phyloP scores from a whole-genome alignment of 805 yeast species.

The Wickerhamomyces tratensis region DNA sequence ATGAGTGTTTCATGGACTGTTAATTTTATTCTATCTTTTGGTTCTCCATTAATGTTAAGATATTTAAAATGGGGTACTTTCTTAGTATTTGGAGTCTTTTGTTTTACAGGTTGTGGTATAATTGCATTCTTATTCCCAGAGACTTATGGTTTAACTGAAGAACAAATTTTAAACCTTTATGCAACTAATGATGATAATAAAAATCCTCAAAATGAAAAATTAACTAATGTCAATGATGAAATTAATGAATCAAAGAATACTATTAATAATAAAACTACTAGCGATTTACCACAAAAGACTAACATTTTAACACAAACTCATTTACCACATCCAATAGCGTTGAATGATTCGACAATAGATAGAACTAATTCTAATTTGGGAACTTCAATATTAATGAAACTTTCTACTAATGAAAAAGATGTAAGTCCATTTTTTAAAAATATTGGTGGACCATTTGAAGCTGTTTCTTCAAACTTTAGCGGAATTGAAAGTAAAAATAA shows the following conservation, averaged over 20 bases:
- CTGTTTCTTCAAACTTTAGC: not conserved
- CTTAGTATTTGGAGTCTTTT: conserved; percentile 24
- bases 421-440: conserved; percentile 7
- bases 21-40: conserved; percentile 26
- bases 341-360: not conserved
- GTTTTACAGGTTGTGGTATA: conserved; percentile 22
- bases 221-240: no score
- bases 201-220: not conserved
- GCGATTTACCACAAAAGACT: no score
- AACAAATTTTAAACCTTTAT: conserved; percentile 18
- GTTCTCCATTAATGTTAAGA: conserved; percentile 30
- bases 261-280: no score
- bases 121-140: conserved; percentile 33
- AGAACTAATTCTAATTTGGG: no score
- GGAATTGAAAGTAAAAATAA: no score
- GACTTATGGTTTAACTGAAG: conserved; percentile 23
- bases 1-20: conserved; percentile 37
- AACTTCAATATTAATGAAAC: no score
- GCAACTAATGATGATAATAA: not conserved
- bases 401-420: not conserved
- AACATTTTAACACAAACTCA: no score
- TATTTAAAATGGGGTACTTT: conserved; percentile 31
- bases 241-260: no score
- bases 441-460: conserved; percentile 9
- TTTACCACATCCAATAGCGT: not conserved